phyloP scores from a whole-genome alignment of 2,329 filamentous ascomycete genomes.

The Verticillium albo-atrum region DNA sequence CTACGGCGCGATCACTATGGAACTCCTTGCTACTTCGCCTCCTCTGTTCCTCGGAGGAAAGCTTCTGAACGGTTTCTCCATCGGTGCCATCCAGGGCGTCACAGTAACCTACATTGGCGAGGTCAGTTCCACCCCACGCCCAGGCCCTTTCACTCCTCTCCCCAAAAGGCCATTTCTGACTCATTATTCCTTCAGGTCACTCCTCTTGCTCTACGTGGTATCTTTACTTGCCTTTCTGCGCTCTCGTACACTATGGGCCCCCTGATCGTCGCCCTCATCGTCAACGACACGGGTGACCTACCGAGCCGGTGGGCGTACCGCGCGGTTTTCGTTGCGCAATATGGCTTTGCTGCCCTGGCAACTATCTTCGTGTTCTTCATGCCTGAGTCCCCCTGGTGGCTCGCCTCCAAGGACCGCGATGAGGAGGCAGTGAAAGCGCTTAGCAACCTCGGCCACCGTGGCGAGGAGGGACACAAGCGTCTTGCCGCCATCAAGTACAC shows the following conservation, averaged over 20 bases:
- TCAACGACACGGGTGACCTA: conserved; percentile 22
- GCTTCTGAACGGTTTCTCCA: conserved; percentile 35
- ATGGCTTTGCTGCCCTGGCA: conserved; percentile 24
- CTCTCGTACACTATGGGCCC: conserved; percentile 26
- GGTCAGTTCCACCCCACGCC: conserved; percentile 20
- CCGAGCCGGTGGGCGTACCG: conserved; percentile 27
- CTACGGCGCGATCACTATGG: conserved; percentile 32
- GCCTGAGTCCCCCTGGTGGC: conserved; percentile 40
- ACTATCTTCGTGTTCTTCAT: conserved; percentile 27
- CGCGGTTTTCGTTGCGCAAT: conserved; percentile 27
- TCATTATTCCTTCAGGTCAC: conserved; percentile 17
- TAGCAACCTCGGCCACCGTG: conserved; percentile 21
- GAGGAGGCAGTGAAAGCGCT: conserved; percentile 29
- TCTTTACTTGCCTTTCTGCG: conserved; percentile 22
- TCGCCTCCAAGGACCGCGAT: conserved; percentile 26
- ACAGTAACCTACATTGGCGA: conserved; percentile 25
- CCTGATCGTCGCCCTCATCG: conserved; percentile 23
- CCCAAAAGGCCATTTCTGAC: conserved; percentile 20
- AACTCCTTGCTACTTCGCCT: conserved; percentile 35
- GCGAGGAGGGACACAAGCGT: conserved; percentile 20
- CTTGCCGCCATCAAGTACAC: conserved; percentile 24
- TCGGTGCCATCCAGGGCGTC: conserved; percentile 19
- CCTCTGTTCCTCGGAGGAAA: conserved; percentile 35
- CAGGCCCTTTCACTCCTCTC: no score
- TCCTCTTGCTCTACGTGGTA: conserved; percentile 21